Evolutionary conservation across 495 filamentous ascomycete species (phyloP), one percentile per base, ranked within the genome.

Genomic region (Podospora pseudopauciseta): DNA sequence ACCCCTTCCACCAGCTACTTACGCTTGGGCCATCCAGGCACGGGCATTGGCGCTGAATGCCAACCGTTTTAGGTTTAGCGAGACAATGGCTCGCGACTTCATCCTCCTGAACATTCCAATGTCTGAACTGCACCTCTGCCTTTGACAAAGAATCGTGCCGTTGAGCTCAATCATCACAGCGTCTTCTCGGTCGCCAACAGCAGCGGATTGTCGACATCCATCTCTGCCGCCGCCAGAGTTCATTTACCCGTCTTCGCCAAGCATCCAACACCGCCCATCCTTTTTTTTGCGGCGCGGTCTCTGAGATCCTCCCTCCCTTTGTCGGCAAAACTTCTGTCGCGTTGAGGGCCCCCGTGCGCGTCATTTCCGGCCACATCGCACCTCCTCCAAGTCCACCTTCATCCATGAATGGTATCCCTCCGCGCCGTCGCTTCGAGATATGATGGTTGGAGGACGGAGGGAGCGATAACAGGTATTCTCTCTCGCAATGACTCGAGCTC

Each of bases 401-500:
- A 65, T 26, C 30, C 68, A 81, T 83, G 80, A 79, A 84, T 82
- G 80, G 76, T 82, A 67, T 74, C 68, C 56, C 69, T 60, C 71
- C 74, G 67, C 72, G 73, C 77, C 72, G 61, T 68, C 76, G 65
- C 70, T 76, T 75, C 74, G 75, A 81, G 82, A 82, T 79, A 86
- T 83, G 84, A 84, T 83, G 84, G 81, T 82, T 76, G 82, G 80
- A 80, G 79, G 78, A 76, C 76, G 81, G 79, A 73, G 79, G 79
- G 68, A 75, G 79, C 78, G 81, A 78, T 81, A 80, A 80, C 75
- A 74, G 74, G 75, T 75, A 75, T 76, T 72, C 70, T 75, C 73
- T 72, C 70, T 78, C 78, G 83, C 80, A 77, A 92, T 92, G 91
- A 91, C 92, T 86, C 90, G 90, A 83, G 87, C 90, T 74, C 84